These are phyloP conservation scores for Pseudocercospora vitis DNA, from an alignment of 2,329 filamentous ascomycete genomes.

Conservation along the genomic window DNA sequence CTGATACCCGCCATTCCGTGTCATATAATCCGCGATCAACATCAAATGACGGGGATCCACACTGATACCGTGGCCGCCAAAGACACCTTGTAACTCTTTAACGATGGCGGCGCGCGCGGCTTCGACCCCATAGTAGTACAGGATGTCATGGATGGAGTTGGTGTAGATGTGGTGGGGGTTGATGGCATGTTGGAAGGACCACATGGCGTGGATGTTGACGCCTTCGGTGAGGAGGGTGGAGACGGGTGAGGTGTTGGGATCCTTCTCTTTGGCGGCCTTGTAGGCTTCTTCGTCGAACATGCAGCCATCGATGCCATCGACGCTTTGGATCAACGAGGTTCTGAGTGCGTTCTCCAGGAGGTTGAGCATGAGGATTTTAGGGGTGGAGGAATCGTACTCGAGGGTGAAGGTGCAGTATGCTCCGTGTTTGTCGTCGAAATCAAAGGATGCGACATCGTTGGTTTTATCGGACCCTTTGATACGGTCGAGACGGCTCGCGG, in stretches of 20 bases:
- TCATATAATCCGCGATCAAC: conserved; percentile 97
- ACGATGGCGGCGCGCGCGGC: conserved; percentile 86
- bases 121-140: conserved; percentile 87
- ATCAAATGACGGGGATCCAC: conserved; percentile 92
- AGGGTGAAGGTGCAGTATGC: conserved; percentile 78
- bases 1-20: conserved; percentile 82
- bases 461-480: conserved; percentile 60
- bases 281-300: conserved; percentile 63
- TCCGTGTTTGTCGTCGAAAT: conserved; percentile 73
- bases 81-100: conserved; percentile 79
- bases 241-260: conserved; percentile 39
- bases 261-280: conserved; percentile 47
- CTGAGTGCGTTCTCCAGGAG: conserved; percentile 79
- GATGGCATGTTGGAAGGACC: conserved; percentile 79
- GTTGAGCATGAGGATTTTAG: conserved; percentile 91
- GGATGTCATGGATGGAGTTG: conserved; percentile 87
- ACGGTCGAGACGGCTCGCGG: conserved; percentile 59
- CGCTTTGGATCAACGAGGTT: conserved; percentile 81
- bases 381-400: conserved; percentile 74
- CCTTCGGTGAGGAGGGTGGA: conserved; percentile 71
- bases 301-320: conserved; percentile 72
- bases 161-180: conserved; percentile 83
- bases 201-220: conserved; percentile 88
- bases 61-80: conserved; percentile 84
- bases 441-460: conserved; percentile 70